phyloP scores from a whole-genome alignment of 2,329 filamentous ascomycete species.

The Cordyceps cateniannulata region DNA sequence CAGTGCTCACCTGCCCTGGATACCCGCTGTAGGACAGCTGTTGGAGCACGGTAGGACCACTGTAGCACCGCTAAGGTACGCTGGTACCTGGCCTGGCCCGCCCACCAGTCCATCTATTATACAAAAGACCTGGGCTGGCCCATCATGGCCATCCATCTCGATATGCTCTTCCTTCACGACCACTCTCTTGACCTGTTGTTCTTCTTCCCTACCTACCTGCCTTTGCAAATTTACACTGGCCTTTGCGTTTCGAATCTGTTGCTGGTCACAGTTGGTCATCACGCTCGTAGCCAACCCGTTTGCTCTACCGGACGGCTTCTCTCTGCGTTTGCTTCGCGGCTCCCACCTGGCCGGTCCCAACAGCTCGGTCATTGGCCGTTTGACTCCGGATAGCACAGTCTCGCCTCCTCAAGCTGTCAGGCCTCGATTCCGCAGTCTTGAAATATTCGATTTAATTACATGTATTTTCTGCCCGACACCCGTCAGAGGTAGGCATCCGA shows the following conservation, averaged over 20 bases:
- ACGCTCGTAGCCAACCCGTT: background rate
- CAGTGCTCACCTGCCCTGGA: background rate
- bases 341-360: background rate
- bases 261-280: background rate
- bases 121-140: slow-evolving; percentile 18
- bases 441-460: background rate
- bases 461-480: background rate
- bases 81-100: background rate
- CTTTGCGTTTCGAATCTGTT: background rate
- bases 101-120: background rate
- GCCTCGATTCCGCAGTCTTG: background rate
- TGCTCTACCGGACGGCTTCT: background rate
- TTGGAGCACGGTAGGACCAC: background rate
- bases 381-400: background rate
- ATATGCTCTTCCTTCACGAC: slow-evolving; percentile 4
- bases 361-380: background rate
- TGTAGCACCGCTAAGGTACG: background rate
- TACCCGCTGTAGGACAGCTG: background rate
- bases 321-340: background rate
- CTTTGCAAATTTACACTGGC: background rate
- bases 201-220: background rate
- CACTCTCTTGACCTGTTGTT: background rate
- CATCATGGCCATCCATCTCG: slow-evolving; percentile 1
- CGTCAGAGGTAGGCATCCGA: slow-evolving; percentile 1
- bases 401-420: background rate